Evolutionary conservation across 1,139 yeast species (phyloP).

Genomic region (Spathaspora jeffriesii): DNA sequence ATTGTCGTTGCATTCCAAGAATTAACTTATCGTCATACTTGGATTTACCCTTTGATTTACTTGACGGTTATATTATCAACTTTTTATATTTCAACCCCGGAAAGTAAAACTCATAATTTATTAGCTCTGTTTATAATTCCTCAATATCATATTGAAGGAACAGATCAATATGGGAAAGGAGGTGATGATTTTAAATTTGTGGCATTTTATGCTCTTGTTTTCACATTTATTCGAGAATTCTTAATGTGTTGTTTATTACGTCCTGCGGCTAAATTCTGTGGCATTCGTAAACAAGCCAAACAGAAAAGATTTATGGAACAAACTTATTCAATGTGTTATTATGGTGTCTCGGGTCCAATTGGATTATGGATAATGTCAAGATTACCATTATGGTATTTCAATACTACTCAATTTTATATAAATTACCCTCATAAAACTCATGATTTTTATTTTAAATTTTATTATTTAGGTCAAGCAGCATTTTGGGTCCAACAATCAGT

Average conservation of each 20-base stretch:
- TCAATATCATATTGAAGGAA: conserved; percentile 63
- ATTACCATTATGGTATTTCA: conserved; percentile 86
- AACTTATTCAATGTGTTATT: conserved; percentile 80
- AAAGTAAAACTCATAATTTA: conserved; percentile 54
- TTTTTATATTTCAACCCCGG: conserved; percentile 51
- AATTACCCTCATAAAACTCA: conserved; percentile 84
- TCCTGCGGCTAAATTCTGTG: conserved; percentile 63
- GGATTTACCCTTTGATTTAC: conserved; percentile 70
- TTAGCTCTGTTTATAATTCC: conserved; percentile 66
- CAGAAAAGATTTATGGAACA: conserved; percentile 90
- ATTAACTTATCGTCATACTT: conserved; percentile 68
- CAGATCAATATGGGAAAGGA: conserved; percentile 83
- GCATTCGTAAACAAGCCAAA: conserved; percentile 60
- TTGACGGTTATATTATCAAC: conserved; percentile 35
- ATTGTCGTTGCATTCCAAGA: conserved; percentile 60
- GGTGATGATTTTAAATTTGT: conserved; percentile 80
- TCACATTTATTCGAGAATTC: conserved; percentile 90
- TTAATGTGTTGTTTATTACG: conserved; percentile 78
- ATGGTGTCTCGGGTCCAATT: conserved; percentile 77
- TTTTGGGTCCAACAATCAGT: conserved; percentile 97
- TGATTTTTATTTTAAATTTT: conserved; percentile 69
- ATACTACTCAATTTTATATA: conserved; percentile 77
- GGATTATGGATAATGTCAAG: conserved; percentile 89
- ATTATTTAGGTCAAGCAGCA: conserved; percentile 91
- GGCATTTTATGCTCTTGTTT: conserved; percentile 76